These are phyloP conservation scores for Acidiella bohemica DNA, from an alignment of 495 filamentous ascomycete genomes.

Conservation along the genomic window DNA sequence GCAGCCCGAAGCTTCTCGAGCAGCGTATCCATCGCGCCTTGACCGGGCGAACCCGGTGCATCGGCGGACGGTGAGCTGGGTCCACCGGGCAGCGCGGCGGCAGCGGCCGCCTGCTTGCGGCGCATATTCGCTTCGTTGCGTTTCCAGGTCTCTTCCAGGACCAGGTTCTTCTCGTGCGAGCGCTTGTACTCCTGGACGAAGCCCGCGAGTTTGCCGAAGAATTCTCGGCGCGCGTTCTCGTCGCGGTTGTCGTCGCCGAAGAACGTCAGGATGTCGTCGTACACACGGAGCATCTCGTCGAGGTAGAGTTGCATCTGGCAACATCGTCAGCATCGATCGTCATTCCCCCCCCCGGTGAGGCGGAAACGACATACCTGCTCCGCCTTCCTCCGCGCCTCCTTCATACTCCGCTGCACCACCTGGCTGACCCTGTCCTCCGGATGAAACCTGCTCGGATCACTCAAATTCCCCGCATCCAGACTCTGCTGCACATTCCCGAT, in stretches of 20 bases:
- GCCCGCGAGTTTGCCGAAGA: conserved; percentile 85
- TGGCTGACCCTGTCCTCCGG: conserved; percentile 90
- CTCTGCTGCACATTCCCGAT: conserved; percentile 85
- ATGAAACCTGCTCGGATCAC: conserved; percentile 94
- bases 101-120: conserved; percentile 47
- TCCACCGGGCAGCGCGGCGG: conserved; percentile 37
- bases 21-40: conserved; percentile 93
- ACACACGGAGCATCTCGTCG: conserved; percentile 80
- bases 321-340: too few relatives aligned
- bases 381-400: conserved; percentile 88
- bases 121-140: conserved; percentile 83
- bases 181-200: conserved; percentile 93
- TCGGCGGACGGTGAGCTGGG: conserved; percentile 23
- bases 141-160: conserved; percentile 65
- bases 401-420: conserved; percentile 85
- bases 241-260: conserved; percentile 90
- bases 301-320: conserved; percentile 84
- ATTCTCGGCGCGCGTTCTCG: conserved; percentile 87
- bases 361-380: too few relatives aligned
- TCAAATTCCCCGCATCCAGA: conserved; percentile 85
- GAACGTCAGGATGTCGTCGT: conserved; percentile 92
- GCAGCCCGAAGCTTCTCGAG: conserved; percentile 91
- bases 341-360: too few relatives aligned
- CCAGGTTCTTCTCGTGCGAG: conserved; percentile 81
- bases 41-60: conserved; percentile 54